Evolutionary conservation across 345 rosid genomes (phyloP).

Genomic region (Bretschneidera sinensis): DNA sequence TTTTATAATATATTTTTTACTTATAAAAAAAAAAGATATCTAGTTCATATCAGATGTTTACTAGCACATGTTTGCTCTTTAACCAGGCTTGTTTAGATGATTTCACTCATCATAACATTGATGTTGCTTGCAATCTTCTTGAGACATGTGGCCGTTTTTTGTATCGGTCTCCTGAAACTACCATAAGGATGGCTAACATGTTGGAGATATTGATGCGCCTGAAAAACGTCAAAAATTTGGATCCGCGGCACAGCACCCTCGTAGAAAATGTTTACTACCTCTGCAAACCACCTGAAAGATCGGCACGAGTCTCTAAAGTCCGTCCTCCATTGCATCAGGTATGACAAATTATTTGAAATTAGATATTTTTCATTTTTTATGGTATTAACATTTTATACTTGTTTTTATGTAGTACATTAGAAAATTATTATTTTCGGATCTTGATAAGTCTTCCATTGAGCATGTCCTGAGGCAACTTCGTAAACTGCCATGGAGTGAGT

Average conservation of each 20-base stretch:
- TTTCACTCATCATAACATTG: conserved; percentile 98
- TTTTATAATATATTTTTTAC: no score
- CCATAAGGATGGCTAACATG: conserved; percentile 92
- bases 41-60: conserved; percentile 13
- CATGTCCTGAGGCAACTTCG: conserved; percentile 96
- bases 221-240: conserved; percentile 98
- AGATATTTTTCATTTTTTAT: conserved; percentile 7
- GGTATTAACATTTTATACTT: neutral
- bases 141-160: conserved; percentile 99
- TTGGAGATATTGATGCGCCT: conserved; percentile 98
- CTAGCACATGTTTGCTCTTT: conserved; percentile 6
- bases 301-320: conserved; percentile 84
- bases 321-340: conserved; percentile 97
- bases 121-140: conserved; percentile 95
- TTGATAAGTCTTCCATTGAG: conserved; percentile 85
- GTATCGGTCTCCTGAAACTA: conserved; percentile 95
- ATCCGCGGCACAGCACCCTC: conserved; percentile 94
- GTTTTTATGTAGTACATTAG: conserved; percentile 73
- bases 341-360: conserved; percentile 13
- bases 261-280: conserved; percentile 99
- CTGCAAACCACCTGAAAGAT: conserved; percentile 99
- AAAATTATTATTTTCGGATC: conserved; percentile 88
- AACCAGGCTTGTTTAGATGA: conserved; percentile 95
- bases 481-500: conserved; percentile 93
- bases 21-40: neutral